Percentiles rank a stretch among this genome's conserved stretches.
These are phyloP conservation scores for Prunus dulcis DNA, from an alignment of 306 rosid species.

Conservation along the genomic window DNA sequence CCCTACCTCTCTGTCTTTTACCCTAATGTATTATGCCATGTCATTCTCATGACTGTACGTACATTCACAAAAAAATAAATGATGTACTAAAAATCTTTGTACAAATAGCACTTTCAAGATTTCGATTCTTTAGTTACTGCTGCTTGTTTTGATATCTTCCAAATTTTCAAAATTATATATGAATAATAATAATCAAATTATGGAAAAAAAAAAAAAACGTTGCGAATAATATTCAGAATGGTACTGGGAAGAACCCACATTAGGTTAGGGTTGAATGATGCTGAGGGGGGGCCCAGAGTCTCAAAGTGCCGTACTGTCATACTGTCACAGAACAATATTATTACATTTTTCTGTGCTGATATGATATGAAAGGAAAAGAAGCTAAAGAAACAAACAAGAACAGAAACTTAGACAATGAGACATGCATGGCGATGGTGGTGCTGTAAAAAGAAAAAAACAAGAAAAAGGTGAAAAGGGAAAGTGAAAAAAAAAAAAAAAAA, in stretches of 20 bases:
- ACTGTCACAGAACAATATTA: background rate
- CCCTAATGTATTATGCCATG: background rate
- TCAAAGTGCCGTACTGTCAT: background rate
- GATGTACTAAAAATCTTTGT: background rate
- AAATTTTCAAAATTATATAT: background rate
- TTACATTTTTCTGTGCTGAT: background rate
- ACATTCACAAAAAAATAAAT: background rate
- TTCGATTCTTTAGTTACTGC: background rate
- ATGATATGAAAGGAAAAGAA: background rate
- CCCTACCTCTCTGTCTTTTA: background rate
- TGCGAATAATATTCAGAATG: background rate
- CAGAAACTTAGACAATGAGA: constrained; percentile 1
- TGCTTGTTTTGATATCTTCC: background rate
- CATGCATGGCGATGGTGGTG: background rate
- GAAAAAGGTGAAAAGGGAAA: background rate
- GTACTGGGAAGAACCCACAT: too few species aligned
- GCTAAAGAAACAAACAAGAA: background rate
- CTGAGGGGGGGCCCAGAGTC: background rate
- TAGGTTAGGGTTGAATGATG: too few species aligned
- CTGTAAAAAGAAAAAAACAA: background rate
- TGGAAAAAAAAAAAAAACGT: background rate
- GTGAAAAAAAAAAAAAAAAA: background rate
- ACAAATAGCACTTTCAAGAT: background rate
- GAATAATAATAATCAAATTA: background rate
- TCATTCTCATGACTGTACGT: background rate